Conservation (phyloP, 2,329 filamentous ascomycete genomes). For the Exophiala lecanii-corni region DNA sequence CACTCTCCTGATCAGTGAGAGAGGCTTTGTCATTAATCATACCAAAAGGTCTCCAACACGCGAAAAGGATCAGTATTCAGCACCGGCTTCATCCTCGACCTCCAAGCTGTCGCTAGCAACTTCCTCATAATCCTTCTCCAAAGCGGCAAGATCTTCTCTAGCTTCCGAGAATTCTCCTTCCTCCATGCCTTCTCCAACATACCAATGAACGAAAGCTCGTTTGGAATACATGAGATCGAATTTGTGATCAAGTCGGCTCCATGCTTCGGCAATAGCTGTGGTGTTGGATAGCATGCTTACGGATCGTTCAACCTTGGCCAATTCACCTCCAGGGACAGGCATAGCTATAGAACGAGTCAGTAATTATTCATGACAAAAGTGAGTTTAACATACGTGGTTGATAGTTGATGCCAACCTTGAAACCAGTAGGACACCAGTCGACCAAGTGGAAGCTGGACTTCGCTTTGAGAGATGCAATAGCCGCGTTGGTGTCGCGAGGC, state of each 20-base stretch:
- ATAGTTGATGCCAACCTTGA: constrained; percentile 66
- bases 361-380: not conserved
- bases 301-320: constrained; percentile 51
- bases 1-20: not conserved
- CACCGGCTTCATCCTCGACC: constrained; percentile 50
- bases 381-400: constrained; percentile 42
- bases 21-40: not conserved
- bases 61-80: constrained; percentile 14
- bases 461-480: constrained; percentile 59
- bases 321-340: constrained; percentile 49
- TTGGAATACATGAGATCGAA: constrained; percentile 69
- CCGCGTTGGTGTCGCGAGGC: constrained; percentile 56
- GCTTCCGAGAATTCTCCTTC: constrained; percentile 87
- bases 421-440: constrained; percentile 65
- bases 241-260: constrained; percentile 61
- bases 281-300: constrained; percentile 64
- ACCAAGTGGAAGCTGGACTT: constrained; percentile 62
- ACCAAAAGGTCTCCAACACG: not conserved
- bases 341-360: constrained; percentile 30
- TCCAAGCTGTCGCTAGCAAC: constrained; percentile 64
- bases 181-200: constrained; percentile 87
- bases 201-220: constrained; percentile 68
- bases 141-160: constrained; percentile 76
- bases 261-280: constrained; percentile 62
- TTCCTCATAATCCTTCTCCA: constrained; percentile 85